Conservation (phyloP, 441 rosid species). For the Metrosideros polymorpha region DNA sequence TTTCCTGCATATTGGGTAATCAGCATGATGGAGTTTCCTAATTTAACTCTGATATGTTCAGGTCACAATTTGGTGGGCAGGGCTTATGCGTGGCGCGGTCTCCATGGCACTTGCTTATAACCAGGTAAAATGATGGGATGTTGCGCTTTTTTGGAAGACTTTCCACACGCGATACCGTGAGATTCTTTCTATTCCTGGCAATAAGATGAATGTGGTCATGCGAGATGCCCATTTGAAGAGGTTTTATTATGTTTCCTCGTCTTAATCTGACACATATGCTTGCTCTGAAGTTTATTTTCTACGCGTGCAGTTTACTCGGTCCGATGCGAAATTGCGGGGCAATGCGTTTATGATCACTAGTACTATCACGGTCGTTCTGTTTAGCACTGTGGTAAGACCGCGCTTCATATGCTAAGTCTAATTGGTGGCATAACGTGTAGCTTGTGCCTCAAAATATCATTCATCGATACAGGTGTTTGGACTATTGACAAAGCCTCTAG, state of each 20-base stretch:
- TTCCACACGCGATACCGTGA: background rate
- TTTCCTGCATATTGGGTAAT: background rate
- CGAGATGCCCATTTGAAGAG: background rate
- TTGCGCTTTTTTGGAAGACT: background rate
- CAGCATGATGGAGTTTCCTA: background rate
- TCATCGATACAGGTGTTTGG: background rate
- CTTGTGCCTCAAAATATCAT: background rate
- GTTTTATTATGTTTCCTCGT: background rate
- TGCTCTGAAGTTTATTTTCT: background rate
- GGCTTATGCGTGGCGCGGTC: conserved; percentile 11
- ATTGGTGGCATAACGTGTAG: background rate
- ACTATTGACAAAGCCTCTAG: conserved; percentile 3
- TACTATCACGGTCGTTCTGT: conserved; percentile 8
- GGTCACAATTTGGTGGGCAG: conserved; percentile 13
- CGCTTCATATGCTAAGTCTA: background rate
- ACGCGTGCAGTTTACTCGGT: background rate
- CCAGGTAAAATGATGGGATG: background rate
- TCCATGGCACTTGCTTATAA: conserved; percentile 12
- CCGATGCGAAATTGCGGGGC: background rate
- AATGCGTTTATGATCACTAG: conserved; percentile 11
- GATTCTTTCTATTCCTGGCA: background rate
- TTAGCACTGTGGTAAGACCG: conserved; percentile 4
- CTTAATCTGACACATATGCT: background rate
- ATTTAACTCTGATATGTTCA: background rate
- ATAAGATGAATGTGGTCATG: background rate